Conservation (phyloP, 495 filamentous ascomycete species). For the Aeminium ludgeri region DNA sequence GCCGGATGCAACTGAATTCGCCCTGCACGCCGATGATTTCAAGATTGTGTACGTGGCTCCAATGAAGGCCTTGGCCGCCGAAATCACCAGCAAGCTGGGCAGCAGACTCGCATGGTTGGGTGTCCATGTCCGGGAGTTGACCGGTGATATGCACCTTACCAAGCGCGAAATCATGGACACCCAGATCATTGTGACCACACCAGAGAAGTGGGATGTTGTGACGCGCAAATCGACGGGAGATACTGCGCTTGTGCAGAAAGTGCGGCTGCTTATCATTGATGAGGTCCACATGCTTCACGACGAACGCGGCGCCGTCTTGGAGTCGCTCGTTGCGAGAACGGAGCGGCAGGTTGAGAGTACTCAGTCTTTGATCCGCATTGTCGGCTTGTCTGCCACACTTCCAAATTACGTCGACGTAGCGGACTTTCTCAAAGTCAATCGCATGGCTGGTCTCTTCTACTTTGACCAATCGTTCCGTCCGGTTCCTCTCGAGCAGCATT, state of each 20-base stretch:
- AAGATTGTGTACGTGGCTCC: conserved; percentile 97
- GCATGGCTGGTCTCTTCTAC: conserved; percentile 83
- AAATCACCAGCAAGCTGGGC: conserved; percentile 90
- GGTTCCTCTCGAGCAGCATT: conserved; percentile 93
- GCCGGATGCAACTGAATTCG: conserved; percentile 57
- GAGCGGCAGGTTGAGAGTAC: conserved; percentile 95
- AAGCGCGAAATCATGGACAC: conserved; percentile 91
- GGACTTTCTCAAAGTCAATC: conserved; percentile 91
- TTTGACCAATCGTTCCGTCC: conserved; percentile 93
- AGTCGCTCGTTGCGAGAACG: conserved; percentile 85
- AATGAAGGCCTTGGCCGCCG: conserved; percentile 93
- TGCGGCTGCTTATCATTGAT: conserved; percentile 90
- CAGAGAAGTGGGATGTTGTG: conserved; percentile 98
- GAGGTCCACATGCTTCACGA: conserved; percentile 99
- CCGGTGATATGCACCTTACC: conserved; percentile 95
- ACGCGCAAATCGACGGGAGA: conserved; percentile 94
- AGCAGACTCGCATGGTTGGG: conserved; percentile 87
- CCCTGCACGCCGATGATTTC: conserved; percentile 69
- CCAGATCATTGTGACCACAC: conserved; percentile 96
- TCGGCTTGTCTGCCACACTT: conserved; percentile 86
- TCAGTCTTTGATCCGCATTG: conserved; percentile 87
- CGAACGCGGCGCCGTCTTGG: conserved; percentile 86
- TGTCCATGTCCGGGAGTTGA: conserved; percentile 76
- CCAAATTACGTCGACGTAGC: conserved; percentile 95
- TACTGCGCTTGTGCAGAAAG: conserved; percentile 94